Evolutionary conservation across 1,139 yeast species (phyloP).

Genomic region (Magnusiomyces tetraspermus): DNA sequence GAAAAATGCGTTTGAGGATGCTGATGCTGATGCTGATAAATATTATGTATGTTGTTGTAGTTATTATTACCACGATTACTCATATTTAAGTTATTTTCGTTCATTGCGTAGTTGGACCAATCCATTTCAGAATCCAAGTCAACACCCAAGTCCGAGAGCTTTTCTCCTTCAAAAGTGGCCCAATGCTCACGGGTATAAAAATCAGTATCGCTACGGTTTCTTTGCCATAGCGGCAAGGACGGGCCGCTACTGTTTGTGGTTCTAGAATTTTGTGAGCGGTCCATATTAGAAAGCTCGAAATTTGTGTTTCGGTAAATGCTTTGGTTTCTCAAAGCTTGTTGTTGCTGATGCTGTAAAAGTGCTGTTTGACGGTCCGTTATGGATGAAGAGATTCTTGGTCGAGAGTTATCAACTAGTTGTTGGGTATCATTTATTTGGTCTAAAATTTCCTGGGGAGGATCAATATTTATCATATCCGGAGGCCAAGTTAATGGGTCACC

Average conservation of each 20-base stretch:
- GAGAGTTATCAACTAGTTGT: neutral
- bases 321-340: no score
- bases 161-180: conserved; percentile 76
- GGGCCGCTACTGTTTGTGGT: neutral
- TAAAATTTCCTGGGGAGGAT: conserved; percentile 5
- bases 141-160: conserved; percentile 76
- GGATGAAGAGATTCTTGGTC: no score
- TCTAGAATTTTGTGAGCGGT: neutral
- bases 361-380: no score
- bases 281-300: neutral
- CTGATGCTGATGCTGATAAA: neutral
- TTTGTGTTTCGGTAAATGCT: neutral
- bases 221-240: neutral
- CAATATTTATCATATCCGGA: conserved; percentile 42
- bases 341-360: no score
- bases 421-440: neutral
- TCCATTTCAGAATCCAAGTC: conserved; percentile 54
- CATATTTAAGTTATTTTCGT: conserved; percentile 1
- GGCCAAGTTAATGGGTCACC: conserved; percentile 47
- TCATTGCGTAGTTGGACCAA: conserved; percentile 19
- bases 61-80: neutral
- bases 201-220: conserved; percentile 21
- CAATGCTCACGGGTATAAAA: conserved; percentile 45
- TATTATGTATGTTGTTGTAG: no score
- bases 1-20: neutral